Evolutionary conservation across 208 protist genomes (phyloP).

Genomic region (Wallacemonas sp.): DNA sequence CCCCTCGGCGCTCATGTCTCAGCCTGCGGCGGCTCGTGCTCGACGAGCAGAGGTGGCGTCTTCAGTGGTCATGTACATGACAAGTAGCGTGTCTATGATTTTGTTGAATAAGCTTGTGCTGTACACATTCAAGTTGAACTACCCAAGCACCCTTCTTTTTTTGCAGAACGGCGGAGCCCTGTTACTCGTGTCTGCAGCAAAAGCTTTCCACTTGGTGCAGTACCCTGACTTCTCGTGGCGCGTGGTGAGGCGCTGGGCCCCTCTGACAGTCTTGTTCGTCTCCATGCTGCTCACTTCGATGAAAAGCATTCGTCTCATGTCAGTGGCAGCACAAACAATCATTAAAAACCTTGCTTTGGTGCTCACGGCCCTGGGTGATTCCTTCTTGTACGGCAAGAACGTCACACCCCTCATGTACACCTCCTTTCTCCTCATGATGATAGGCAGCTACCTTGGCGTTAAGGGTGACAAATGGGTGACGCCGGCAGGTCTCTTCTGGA

Average conservation of each 20-base stretch:
- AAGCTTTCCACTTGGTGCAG: constrained; percentile 30
- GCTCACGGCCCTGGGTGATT: constrained; percentile 79
- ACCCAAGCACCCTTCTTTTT: constrained; percentile 65
- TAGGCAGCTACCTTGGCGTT: constrained; percentile 57
- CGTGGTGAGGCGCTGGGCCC: constrained; percentile 62
- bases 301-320: constrained; percentile 80
- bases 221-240: constrained; percentile 58
- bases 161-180: constrained; percentile 72
- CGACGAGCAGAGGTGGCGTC: constrained; percentile 17
- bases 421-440: constrained; percentile 56
- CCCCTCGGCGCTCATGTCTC: too few relatives aligned
- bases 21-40: background rate
- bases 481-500: constrained; percentile 75
- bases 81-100: constrained; percentile 85
- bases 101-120: constrained; percentile 86
- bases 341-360: constrained; percentile 84
- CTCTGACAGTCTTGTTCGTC: constrained; percentile 77
- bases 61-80: constrained; percentile 64
- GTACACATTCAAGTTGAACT: constrained; percentile 61
- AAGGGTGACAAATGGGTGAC: constrained; percentile 81
- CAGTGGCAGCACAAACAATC: constrained; percentile 82
- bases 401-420: constrained; percentile 47
- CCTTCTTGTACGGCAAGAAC: constrained; percentile 52
- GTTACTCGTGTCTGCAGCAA: constrained; percentile 49
- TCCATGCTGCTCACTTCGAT: constrained; percentile 86